Evolutionary conservation across 2,329 filamentous ascomycete species (phyloP).

Genomic region (Botrytis medusae): DNA sequence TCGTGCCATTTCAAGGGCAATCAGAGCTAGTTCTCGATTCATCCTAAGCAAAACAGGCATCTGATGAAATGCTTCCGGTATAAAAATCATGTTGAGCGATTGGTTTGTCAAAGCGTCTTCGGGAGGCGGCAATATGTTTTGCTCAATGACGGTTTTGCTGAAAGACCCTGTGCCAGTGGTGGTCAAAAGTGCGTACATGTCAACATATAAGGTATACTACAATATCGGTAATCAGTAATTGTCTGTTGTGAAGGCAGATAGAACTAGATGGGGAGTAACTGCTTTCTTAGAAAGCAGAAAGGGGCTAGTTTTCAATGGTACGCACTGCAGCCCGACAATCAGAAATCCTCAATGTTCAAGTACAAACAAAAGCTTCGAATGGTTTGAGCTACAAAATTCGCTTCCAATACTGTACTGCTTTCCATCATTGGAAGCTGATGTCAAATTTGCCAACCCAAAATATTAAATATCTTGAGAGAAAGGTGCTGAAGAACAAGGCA

Average conservation of each 20-base stretch:
- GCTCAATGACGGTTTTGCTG: conserved; percentile 46
- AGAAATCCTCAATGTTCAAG: neutral
- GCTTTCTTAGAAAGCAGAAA: neutral
- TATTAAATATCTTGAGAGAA: neutral
- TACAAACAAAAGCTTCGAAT: neutral
- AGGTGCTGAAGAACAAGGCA: neutral
- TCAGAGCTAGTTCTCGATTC: conserved; percentile 32
- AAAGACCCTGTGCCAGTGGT: conserved; percentile 53
- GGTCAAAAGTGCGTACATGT: conserved; percentile 55
- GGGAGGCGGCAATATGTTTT: conserved; percentile 48
- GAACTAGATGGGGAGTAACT: neutral
- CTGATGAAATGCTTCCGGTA: neutral
- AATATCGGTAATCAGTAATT: neutral
- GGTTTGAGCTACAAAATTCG: neutral
- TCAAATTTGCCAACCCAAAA: neutral
- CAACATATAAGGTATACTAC: conserved; percentile 51
- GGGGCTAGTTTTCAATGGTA: neutral
- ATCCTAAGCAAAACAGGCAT: conserved; percentile 20
- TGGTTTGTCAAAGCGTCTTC: conserved; percentile 16
- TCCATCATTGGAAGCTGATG: neutral
- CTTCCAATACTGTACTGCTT: neutral
- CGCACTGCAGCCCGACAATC: neutral
- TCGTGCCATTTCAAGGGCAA: conserved; percentile 31
- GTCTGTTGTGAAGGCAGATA: neutral
- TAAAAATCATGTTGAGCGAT: neutral